Evolutionary conservation across 495 filamentous ascomycete species (phyloP).

Genomic region (Penicillium robsamsonii): DNA sequence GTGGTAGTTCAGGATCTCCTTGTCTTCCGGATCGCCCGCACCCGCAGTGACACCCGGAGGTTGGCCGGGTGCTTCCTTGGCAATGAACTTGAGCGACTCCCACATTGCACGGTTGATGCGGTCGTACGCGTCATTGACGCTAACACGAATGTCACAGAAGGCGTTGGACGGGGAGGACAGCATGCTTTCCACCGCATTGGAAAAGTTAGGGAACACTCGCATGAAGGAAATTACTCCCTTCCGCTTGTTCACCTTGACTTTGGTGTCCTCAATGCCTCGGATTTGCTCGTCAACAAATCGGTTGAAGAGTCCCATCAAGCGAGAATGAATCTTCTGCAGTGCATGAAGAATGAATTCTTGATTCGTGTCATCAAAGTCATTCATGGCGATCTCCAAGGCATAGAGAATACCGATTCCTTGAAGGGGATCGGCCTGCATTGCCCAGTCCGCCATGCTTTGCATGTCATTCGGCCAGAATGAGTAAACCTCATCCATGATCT

Average conservation of each 20-base stretch:
- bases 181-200: constrained; percentile 77
- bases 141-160: constrained; percentile 63
- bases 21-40: constrained; percentile 76
- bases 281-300: constrained; percentile 94
- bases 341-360: constrained; percentile 85
- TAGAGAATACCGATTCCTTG: constrained; percentile 88
- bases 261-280: constrained; percentile 95
- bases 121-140: constrained; percentile 82
- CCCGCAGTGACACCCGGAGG: constrained; percentile 49
- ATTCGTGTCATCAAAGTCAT: constrained; percentile 77
- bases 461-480: constrained; percentile 76
- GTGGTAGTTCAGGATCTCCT: constrained; percentile 93
- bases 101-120: constrained; percentile 95
- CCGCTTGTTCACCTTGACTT: constrained; percentile 97
- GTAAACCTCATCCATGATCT: constrained; percentile 85
- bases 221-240: constrained; percentile 95
- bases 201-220: constrained; percentile 86
- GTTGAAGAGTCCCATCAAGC: constrained; percentile 71
- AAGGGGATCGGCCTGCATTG: constrained; percentile 73
- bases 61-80: constrained; percentile 78
- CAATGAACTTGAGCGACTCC: constrained; percentile 91
- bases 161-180: constrained; percentile 54
- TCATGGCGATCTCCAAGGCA: constrained; percentile 72
- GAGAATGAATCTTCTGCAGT: constrained; percentile 75
- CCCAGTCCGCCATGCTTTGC: constrained; percentile 82